A percentile compares a stretch with the other conserved stretches of the same genome.
phyloP scores from a whole-genome alignment of 441 rosid species.

The Populus hybrid region DNA sequence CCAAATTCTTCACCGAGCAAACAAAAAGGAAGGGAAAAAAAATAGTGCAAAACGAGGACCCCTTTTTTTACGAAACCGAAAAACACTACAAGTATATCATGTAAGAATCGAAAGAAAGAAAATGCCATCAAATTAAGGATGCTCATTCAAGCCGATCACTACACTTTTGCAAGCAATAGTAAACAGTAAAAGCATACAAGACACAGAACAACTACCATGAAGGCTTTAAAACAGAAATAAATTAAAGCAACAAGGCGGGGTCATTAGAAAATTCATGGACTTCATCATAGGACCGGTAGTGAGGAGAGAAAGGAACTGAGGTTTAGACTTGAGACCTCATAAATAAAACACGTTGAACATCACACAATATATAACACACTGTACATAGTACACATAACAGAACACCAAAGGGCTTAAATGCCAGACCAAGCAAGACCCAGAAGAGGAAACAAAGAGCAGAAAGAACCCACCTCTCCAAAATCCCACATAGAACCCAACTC shows the following conservation, averaged over 20 bases:
- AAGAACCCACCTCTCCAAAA: constrained; percentile 63
- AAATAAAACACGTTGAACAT: neutral
- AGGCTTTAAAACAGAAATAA: neutral
- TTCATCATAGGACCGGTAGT: neutral
- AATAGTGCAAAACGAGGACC: neutral
- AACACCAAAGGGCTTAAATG: neutral
- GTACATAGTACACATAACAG: neutral
- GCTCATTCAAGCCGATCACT: neutral
- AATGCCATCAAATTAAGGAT: neutral
- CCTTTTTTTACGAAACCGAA: neutral
- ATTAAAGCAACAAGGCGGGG: neutral
- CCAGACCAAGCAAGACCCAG: neutral
- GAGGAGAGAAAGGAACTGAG: neutral
- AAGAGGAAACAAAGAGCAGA: neutral
- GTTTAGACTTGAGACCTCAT: neutral
- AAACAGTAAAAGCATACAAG: neutral
- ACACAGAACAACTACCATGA: neutral
- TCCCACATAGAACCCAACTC: constrained; percentile 63
- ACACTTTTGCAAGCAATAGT: neutral
- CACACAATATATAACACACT: neutral
- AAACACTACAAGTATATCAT: neutral
- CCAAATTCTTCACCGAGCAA: neutral
- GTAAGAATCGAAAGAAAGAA: neutral
- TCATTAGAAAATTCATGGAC: neutral
- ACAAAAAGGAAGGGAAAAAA: neutral